Conservation (phyloP, 202 grass and related monocot genomes). For the Panicum virgatum region DNA sequence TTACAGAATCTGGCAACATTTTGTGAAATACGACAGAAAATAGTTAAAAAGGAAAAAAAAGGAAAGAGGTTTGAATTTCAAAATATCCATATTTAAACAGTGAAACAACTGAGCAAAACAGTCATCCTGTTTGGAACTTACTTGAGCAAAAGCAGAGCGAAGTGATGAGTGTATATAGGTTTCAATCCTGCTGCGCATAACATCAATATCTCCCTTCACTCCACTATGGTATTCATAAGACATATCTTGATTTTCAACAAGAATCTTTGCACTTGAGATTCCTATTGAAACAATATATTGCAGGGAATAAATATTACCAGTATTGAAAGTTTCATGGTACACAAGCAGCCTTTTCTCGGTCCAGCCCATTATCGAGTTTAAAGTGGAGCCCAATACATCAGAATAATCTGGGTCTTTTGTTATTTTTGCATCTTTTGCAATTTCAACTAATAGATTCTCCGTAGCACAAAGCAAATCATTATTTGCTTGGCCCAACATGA, state of each 20-base stretch:
- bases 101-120: not conserved
- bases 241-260: slow-evolving; percentile 59
- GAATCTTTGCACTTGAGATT: slow-evolving; percentile 62
- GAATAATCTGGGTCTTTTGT: slow-evolving; percentile 84
- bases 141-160: slow-evolving; percentile 79
- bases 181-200: slow-evolving; percentile 59
- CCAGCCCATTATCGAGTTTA: slow-evolving; percentile 82
- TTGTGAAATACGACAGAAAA: not conserved
- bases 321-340: slow-evolving; percentile 82
- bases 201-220: slow-evolving; percentile 56
- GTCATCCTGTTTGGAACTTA: slow-evolving; percentile 36
- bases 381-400: slow-evolving; percentile 70
- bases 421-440: slow-evolving; percentile 75
- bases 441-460: slow-evolving; percentile 66
- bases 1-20: slow-evolving; percentile 3
- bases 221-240: slow-evolving; percentile 51
- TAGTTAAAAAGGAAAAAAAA: not conserved
- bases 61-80: not conserved
- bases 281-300: slow-evolving; percentile 67
- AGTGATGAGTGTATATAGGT: slow-evolving; percentile 79
- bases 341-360: slow-evolving; percentile 73
- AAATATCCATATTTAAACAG: not conserved
- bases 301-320: slow-evolving; percentile 71
- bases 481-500: slow-evolving; percentile 54
- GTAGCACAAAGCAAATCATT: slow-evolving; percentile 66